phyloP scores from a whole-genome alignment of 2,329 filamentous ascomycete genomes.

The Botrytis cinerea region DNA sequence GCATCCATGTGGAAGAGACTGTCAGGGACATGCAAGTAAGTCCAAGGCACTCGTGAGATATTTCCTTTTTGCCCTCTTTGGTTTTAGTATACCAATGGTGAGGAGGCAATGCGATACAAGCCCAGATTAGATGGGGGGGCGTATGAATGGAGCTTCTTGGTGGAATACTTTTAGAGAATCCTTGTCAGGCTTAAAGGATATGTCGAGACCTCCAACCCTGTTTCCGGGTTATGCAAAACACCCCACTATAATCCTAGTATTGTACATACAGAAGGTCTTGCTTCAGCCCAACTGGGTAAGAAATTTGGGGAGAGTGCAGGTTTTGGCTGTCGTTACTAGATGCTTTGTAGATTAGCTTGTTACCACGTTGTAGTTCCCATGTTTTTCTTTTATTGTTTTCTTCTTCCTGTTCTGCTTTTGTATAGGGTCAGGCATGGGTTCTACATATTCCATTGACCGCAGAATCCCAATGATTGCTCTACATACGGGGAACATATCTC shows the following conservation, averaged over 20 bases:
- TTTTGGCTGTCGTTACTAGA: conserved; percentile 8
- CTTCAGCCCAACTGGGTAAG: conserved; percentile 23
- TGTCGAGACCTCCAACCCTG: conserved; percentile 14
- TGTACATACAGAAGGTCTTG: conserved; percentile 10
- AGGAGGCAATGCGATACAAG: background rate
- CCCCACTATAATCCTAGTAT: conserved; percentile 20
- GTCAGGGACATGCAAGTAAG: conserved; percentile 21
- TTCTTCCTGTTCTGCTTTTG: background rate
- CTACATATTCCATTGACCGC: background rate
- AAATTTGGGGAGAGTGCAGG: background rate
- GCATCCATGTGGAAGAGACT: conserved; percentile 19
- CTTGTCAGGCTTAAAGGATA: conserved; percentile 8
- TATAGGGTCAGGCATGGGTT: background rate
- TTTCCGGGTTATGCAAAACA: conserved; percentile 22
- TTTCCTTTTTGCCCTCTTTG: conserved; percentile 15
- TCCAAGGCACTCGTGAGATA: background rate
- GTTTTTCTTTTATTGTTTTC: background rate
- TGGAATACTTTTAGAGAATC: background rate
- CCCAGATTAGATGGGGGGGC: background rate
- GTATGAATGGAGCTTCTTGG: conserved; percentile 1
- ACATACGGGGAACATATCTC: background rate
- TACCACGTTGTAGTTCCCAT: background rate
- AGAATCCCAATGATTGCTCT: background rate
- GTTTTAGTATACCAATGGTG: background rate
- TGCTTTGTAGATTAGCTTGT: conserved; percentile 1